Evolutionary conservation across 1,284 basidiomycete species (phyloP).

Genomic region (Cryptococcus sp.): DNA sequence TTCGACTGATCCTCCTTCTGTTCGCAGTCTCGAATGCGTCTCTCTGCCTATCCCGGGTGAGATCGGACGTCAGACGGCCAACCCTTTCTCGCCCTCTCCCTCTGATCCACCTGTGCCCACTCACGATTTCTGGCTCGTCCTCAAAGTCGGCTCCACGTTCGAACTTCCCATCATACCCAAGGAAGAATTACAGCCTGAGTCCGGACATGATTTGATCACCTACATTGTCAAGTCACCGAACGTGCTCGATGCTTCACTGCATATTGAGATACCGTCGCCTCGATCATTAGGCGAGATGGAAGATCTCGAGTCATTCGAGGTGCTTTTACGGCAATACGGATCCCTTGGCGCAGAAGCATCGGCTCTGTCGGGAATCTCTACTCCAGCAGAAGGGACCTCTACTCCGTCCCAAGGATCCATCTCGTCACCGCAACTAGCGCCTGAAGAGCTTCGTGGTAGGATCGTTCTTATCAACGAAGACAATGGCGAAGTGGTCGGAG

Average conservation of each 20-base stretch:
- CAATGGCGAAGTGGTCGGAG: conserved; percentile 71
- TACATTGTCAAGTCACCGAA: conserved; percentile 44
- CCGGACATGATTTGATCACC: conserved; percentile 21
- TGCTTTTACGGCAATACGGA: conserved; percentile 68
- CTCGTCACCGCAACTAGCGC: conserved; percentile 6
- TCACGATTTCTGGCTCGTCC: conserved; percentile 52
- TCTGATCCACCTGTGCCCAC: conserved; percentile 45
- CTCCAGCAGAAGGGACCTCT: conserved; percentile 17
- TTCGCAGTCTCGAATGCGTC: conserved; percentile 48
- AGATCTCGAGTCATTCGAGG: conserved; percentile 69
- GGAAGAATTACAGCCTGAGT: conserved; percentile 24
- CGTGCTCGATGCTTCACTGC: conserved; percentile 45
- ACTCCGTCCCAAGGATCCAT: background rate
- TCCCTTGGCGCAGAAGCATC: conserved; percentile 36
- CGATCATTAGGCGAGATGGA: conserved; percentile 55
- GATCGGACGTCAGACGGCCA: conserved; percentile 50
- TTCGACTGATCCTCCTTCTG: background rate
- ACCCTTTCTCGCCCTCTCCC: conserved; percentile 47
- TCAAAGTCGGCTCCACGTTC: conserved; percentile 47
- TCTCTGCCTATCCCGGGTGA: conserved; percentile 48
- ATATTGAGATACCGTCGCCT: conserved; percentile 55
- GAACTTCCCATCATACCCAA: conserved; percentile 47
- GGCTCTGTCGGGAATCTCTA: conserved; percentile 29
- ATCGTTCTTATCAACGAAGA: conserved; percentile 73
- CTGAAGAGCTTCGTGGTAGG: conserved; percentile 62